Conservation (phyloP, 2,329 filamentous ascomycete species). For the Pyrenochaeta sp. region DNA sequence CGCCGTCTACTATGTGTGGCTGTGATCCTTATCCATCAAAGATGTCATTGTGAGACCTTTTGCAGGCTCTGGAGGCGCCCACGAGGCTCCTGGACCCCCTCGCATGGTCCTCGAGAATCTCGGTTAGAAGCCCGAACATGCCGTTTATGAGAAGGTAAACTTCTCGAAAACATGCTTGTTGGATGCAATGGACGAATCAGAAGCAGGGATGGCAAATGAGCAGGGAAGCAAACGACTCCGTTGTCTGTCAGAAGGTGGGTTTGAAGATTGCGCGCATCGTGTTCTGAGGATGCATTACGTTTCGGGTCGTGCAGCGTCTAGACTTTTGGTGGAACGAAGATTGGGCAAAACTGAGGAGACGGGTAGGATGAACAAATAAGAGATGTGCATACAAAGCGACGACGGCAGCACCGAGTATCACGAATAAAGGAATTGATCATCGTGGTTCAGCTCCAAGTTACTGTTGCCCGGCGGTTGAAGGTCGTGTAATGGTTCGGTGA, state of each 20-base stretch:
- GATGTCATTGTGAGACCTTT: constrained; percentile 19
- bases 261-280: constrained; percentile 22
- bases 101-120: constrained; percentile 12
- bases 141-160: constrained; percentile 18
- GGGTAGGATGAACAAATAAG: neutral
- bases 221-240: constrained; percentile 9
- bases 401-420: neutral
- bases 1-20: neutral
- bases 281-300: constrained; percentile 32
- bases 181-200: constrained; percentile 19
- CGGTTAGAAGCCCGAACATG: constrained; percentile 10
- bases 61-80: constrained; percentile 16
- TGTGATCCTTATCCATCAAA: constrained; percentile 6
- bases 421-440: neutral
- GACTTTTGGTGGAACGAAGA: neutral
- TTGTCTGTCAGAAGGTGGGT: constrained; percentile 25
- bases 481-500: neutral
- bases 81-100: constrained; percentile 16
- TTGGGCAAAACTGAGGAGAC: neutral
- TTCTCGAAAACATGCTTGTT: constrained; percentile 16
- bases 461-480: neutral
- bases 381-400: too few relatives aligned
- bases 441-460: neutral
- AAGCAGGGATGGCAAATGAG: neutral
- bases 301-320: constrained; percentile 20